phyloP scores from a whole-genome alignment of 805 yeast species.

The Metschnikowia drakensbergensis region DNA sequence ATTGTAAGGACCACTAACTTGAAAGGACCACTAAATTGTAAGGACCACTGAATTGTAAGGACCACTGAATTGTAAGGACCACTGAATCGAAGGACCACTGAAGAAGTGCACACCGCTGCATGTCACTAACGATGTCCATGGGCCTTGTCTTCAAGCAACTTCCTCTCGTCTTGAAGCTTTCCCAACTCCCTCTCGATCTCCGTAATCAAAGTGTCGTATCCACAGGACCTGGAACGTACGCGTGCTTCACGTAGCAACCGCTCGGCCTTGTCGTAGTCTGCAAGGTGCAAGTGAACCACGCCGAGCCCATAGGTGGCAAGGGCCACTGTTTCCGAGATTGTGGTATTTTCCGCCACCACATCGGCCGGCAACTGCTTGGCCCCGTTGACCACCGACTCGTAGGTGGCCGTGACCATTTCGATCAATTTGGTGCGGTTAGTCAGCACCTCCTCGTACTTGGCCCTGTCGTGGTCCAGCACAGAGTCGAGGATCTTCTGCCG shows the following conservation, averaged over 20 bases:
- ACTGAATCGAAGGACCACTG: no score
- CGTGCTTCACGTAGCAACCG: slow-evolving; percentile 64
- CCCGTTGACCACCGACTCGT: slow-evolving; percentile 33
- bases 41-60: no score
- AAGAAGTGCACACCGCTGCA: no score
- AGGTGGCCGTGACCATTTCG: slow-evolving; percentile 30
- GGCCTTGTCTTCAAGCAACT: slow-evolving; percentile 9
- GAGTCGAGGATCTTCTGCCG: slow-evolving; percentile 8
- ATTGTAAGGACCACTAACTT: no score
- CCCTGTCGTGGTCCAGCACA: slow-evolving; percentile 28
- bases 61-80: no score
- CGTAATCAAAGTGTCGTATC: slow-evolving; percentile 55
- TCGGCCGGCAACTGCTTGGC: slow-evolving; percentile 31
- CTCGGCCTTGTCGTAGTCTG: slow-evolving; percentile 55
- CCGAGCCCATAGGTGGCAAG: slow-evolving; percentile 84
- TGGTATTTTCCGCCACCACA: slow-evolving; percentile 17
- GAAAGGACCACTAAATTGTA: no score
- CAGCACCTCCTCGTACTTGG: slow-evolving; percentile 18
- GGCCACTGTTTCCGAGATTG: slow-evolving; percentile 64
- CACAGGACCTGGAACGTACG: slow-evolving; percentile 62
- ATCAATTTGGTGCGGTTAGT: slow-evolving; percentile 24
- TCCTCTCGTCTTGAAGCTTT: slow-evolving; percentile 44
- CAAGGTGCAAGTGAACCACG: slow-evolving; percentile 62
- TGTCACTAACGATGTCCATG: no score
- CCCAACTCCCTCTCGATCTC: slow-evolving; percentile 66